Conservation (phyloP, 2,329 filamentous ascomycete genomes). For the Penicillium expansum region DNA sequence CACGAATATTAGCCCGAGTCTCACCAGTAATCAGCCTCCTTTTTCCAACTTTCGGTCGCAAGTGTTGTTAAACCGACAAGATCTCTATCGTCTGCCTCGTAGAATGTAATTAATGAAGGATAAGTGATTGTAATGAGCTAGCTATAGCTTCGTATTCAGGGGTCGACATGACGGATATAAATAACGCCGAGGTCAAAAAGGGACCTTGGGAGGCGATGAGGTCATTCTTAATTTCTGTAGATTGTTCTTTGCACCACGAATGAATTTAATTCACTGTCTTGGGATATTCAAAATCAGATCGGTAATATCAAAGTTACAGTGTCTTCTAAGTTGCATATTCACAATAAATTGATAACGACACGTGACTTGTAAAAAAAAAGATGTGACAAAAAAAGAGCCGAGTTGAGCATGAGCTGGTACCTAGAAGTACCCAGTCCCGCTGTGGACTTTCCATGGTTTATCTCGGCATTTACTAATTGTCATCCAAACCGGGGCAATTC, state of each 20-base stretch:
- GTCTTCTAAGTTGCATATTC: neutral
- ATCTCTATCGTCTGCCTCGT: no score
- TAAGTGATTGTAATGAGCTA: no score
- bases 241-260: neutral
- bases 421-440: no score
- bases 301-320: neutral
- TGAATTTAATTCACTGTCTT: no score
- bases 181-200: neutral
- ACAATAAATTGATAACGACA: neutral
- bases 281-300: neutral
- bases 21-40: no score
- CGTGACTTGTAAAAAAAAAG: neutral
- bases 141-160: no score
- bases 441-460: neutral
- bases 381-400: neutral
- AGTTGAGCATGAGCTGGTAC: neutral
- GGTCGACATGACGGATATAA: neutral
- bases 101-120: no score
- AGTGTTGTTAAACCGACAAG: no score
- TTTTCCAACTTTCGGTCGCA: no score
- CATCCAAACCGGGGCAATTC: slow-evolving; percentile 55
- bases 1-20: no score
- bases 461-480: slow-evolving; percentile 2
- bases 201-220: neutral
- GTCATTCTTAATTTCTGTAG: neutral